A percentile compares a stretch with the other conserved stretches of the same genome.
Evolutionary conservation across 805 yeast species (phyloP).

Genomic region (Priceomyces carsonii): DNA sequence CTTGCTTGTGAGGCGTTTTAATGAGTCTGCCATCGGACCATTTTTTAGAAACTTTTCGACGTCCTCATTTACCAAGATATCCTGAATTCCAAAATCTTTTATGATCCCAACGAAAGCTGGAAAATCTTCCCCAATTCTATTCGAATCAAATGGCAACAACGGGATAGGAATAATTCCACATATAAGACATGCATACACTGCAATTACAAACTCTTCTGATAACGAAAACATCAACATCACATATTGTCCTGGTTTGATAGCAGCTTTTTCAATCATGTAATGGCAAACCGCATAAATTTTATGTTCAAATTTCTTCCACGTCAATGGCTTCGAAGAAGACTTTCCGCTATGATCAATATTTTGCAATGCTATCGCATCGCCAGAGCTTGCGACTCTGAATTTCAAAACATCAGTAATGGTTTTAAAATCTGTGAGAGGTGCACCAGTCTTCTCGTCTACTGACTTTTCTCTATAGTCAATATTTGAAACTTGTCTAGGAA

Average conservation of each 20-base stretch:
- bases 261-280: slow-evolving; percentile 66
- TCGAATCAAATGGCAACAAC: slow-evolving; percentile 66
- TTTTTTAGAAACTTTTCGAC: slow-evolving; percentile 68
- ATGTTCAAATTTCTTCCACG: slow-evolving; percentile 81
- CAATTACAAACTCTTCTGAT: slow-evolving; percentile 81
- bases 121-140: slow-evolving; percentile 70
- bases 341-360: slow-evolving; percentile 38
- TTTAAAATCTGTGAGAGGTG: slow-evolving; percentile 71
- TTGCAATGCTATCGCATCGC: slow-evolving; percentile 78
- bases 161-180: slow-evolving; percentile 82
- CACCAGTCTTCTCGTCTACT: slow-evolving; percentile 73
- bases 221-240: slow-evolving; percentile 84
- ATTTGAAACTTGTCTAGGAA: slow-evolving; percentile 78
- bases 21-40: slow-evolving; percentile 60
- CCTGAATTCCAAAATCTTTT: slow-evolving; percentile 68
- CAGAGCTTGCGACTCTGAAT: slow-evolving; percentile 71
- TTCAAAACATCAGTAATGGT: slow-evolving; percentile 73
- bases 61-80: slow-evolving; percentile 76
- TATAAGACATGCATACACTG: slow-evolving; percentile 82
- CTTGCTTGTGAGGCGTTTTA: slow-evolving; percentile 48
- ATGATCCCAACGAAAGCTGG: slow-evolving; percentile 63
- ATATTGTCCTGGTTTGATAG: slow-evolving; percentile 64
- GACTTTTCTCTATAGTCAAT: slow-evolving; percentile 76
- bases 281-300: slow-evolving; percentile 74
- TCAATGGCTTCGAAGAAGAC: slow-evolving; percentile 37